These are phyloP conservation scores for Ettlia oleoabundans DNA, from an alignment of 139 green algal species.

Conservation along the genomic window DNA sequence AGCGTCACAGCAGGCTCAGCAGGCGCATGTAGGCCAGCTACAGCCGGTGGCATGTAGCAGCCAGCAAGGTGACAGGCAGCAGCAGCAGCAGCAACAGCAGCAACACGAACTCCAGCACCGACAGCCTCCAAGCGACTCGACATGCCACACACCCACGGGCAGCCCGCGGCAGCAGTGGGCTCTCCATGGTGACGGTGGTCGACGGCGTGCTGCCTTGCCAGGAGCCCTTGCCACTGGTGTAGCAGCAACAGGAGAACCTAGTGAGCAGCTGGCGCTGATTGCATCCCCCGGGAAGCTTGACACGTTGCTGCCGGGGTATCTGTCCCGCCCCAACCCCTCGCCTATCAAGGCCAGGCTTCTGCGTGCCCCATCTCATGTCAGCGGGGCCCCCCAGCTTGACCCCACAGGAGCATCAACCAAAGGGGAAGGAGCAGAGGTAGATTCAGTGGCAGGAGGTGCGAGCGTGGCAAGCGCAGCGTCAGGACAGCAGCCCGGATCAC, in stretches of 20 bases:
- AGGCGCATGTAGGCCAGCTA: too few species aligned
- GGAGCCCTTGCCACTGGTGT: too few species aligned
- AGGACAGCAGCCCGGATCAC: background rate
- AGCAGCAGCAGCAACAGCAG: too few species aligned
- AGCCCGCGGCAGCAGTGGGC: background rate
- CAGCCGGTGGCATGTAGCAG: too few species aligned
- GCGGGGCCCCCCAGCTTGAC: background rate
- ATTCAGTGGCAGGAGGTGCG: too few species aligned
- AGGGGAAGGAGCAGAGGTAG: background rate
- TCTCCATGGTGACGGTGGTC: too few species aligned
- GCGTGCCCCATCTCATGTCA: background rate
- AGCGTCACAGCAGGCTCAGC: too few species aligned
- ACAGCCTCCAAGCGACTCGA: too few species aligned
- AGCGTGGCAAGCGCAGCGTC: background rate
- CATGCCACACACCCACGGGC: background rate
- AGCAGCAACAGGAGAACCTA: background rate
- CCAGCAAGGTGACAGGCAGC: too few species aligned
- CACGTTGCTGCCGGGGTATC: constrained; percentile 69
- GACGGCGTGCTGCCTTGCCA: too few species aligned
- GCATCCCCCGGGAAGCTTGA: constrained; percentile 20
- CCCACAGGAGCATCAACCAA: background rate
- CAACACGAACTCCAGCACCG: too few species aligned
- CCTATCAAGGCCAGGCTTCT: constrained; percentile 47
- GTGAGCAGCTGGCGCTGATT: background rate
- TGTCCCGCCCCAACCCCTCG: constrained; percentile 60